Conservation (phyloP, 2,329 filamentous ascomycete genomes). For the Periconia sp. region DNA sequence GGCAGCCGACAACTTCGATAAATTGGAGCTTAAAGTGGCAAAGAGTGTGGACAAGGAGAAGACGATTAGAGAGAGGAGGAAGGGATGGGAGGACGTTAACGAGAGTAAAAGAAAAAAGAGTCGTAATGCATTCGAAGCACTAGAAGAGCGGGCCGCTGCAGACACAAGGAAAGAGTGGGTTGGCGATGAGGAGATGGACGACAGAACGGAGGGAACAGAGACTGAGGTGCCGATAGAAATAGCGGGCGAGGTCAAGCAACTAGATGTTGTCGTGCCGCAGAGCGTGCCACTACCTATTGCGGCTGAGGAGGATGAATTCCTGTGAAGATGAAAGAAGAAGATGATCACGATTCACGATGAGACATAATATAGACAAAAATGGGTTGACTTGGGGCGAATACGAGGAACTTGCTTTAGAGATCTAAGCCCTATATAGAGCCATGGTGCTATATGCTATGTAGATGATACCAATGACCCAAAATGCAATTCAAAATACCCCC, state of each 20-base stretch:
- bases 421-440: neutral
- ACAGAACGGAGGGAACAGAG: constrained; percentile 10
- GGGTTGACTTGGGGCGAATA: too few relatives aligned
- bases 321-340: constrained; percentile 16
- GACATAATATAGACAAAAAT: neutral
- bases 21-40: constrained; percentile 61
- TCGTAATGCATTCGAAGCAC: constrained; percentile 21
- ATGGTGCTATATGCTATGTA: constrained; percentile 4
- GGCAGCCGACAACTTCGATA: constrained; percentile 61
- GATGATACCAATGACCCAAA: constrained; percentile 14
- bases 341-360: constrained; percentile 3
- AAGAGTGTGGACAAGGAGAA: constrained; percentile 59
- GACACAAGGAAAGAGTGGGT: constrained; percentile 27
- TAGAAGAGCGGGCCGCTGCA: constrained; percentile 19
- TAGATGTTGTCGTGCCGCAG: constrained; percentile 17
- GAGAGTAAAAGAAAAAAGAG: constrained; percentile 18
- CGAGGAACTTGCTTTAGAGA: too few relatives aligned
- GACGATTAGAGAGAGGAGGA: constrained; percentile 55
- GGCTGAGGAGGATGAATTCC: constrained; percentile 32
- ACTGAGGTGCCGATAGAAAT: constrained; percentile 8
- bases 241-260: constrained; percentile 21
- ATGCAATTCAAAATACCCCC: neutral
- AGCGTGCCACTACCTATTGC: constrained; percentile 23
- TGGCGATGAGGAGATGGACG: constrained; percentile 40
- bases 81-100: constrained; percentile 49